Conservation (phyloP, 352 stramenopile species). For the Pythium rishiriense region DNA sequence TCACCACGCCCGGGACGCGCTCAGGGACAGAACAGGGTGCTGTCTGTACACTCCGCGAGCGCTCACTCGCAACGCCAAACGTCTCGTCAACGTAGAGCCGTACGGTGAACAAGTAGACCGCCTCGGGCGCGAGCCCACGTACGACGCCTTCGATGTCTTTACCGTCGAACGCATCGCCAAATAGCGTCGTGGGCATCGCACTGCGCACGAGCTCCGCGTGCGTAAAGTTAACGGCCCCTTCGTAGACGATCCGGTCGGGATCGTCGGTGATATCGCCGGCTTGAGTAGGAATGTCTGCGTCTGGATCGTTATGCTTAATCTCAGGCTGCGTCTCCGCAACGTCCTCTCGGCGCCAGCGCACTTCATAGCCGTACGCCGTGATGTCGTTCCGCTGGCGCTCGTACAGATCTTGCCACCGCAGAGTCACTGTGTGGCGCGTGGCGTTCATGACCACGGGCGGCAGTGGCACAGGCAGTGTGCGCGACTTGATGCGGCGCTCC, state of each 20-base stretch:
- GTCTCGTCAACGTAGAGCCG: slow-evolving; percentile 65
- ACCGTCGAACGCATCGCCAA: slow-evolving; percentile 80
- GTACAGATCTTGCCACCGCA: slow-evolving; percentile 80
- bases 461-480: slow-evolving; percentile 68
- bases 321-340: not conserved
- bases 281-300: too few relatives aligned
- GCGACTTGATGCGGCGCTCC: slow-evolving; percentile 58
- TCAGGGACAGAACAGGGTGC: slow-evolving; percentile 40
- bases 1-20: slow-evolving; percentile 43
- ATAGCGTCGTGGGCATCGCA: slow-evolving; percentile 57
- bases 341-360: slow-evolving; percentile 47
- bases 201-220: slow-evolving; percentile 53
- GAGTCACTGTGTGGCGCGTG: slow-evolving; percentile 45
- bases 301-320: too few relatives aligned
- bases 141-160: slow-evolving; percentile 67
- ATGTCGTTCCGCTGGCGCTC: slow-evolving; percentile 62
- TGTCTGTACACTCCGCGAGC: slow-evolving; percentile 48
- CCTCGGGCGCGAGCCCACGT: slow-evolving; percentile 49
- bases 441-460: slow-evolving; percentile 62
- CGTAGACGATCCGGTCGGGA: not conserved
- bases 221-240: slow-evolving; percentile 51
- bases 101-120: slow-evolving; percentile 68
- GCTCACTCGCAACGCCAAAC: slow-evolving; percentile 48
- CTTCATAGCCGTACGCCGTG: slow-evolving; percentile 65
- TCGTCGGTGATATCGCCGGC: slow-evolving; percentile 3